Evolutionary conservation across 441 rosid species (phyloP).

Genomic region (Raphanus hybrid): DNA sequence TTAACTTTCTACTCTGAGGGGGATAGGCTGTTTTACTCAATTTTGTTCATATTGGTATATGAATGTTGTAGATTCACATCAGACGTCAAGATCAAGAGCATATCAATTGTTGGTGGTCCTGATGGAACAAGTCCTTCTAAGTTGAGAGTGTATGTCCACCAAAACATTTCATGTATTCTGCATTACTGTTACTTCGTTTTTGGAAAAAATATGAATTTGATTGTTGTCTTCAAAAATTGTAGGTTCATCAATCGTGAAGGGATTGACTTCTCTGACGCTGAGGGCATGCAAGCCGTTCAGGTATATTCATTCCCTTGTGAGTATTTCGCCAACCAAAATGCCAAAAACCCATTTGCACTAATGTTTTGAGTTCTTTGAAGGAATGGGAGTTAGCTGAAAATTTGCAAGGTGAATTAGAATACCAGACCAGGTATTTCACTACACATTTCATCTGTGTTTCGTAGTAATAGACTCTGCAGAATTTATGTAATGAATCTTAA

Average conservation of each 20-base stretch:
- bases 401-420: constrained; percentile 82
- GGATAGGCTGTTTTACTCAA: neutral
- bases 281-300: constrained; percentile 93
- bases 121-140: constrained; percentile 97
- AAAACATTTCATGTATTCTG: neutral
- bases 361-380: constrained; percentile 43
- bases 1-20: too few relatives aligned
- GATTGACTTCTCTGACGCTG: constrained; percentile 94
- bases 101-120: constrained; percentile 87
- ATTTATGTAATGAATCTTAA: neutral
- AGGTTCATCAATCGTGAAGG: constrained; percentile 93
- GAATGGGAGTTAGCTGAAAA: constrained; percentile 95
- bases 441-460: neutral
- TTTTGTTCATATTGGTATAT: constrained; percentile 16
- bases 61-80: constrained; percentile 70
- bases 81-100: constrained; percentile 96
- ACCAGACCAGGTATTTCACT: constrained; percentile 76
- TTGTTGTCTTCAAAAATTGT: constrained; percentile 25
- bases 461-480: neutral
- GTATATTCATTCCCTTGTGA: constrained; percentile 46
- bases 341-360: neutral
- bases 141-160: constrained; percentile 81
- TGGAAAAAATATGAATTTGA: neutral
- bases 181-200: constrained; percentile 1
- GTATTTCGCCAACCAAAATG: constrained; percentile 13